Evolutionary conservation across 2,329 filamentous ascomycete genomes (phyloP), one percentile per base, ranked within the genome.

Genomic region (Balansia obtecta): DNA sequence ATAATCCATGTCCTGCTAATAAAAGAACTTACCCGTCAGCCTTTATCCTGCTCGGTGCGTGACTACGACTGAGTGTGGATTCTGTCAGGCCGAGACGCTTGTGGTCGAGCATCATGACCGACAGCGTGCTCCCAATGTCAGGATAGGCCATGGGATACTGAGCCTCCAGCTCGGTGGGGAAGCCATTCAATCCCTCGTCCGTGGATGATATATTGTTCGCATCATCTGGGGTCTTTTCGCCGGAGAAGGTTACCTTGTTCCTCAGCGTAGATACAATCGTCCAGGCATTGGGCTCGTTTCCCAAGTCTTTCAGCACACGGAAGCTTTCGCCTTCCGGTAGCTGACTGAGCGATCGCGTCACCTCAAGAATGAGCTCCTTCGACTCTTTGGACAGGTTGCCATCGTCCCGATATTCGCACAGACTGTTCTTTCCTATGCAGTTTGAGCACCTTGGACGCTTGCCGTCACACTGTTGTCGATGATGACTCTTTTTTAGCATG

Each of bases 131-230:
- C 11, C 27, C 15, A n/a, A 27, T 15, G 1, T 39, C 37, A 3
- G 57, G 58, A 46, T 63, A 63, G 0, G 56, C 54, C 20, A 52
- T 53, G 1, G 60, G 55, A 32, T 60, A 57, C 27, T 59, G 55
- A 38, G 54, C 48, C 54, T 60, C 61, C 32, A 63, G 53, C 37
- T 63, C 60, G 11, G 53, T 50, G 18, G 57, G 57, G 7, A 59
- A 16, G 0, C 40, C 44, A 2, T 33, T 7, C 22, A 2, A n/a
- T 3, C 43, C 40, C 7, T 34, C 12, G 22, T 46, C 9, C 4
- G 40, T 5, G 16, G 33, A 12, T 20, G 30, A 30, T 16, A 10
- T 10, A 33, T 9, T 33, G 16, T 20, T 38, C 3, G 43, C 18
- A 10, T 13, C n/a, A 2, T 16, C 16, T 9, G n/a, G 34, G 20